Evolutionary conservation across 768 basidiomycete species (phyloP), one percentile per base, ranked within the genome.

Genomic region (Russula olivacea): DNA sequence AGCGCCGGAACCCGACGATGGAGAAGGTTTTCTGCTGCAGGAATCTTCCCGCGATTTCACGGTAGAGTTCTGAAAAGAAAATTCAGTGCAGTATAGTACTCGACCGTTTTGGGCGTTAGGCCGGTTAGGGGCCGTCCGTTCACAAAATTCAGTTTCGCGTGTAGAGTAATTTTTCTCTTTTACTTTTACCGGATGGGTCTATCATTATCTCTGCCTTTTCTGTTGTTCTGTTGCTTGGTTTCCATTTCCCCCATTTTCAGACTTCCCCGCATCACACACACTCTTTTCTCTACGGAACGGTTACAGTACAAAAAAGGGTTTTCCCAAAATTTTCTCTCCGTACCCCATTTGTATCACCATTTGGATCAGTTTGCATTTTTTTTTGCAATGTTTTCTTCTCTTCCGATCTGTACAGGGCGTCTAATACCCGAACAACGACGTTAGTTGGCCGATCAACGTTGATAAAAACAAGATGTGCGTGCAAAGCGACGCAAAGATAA

Each of bases 21-120:
- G 52, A 40, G 70, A 71, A 49, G 73, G 68, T 6, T 68, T 73
- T 14, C 63, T 71, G 30, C 64, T 66, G 12, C 74, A 76, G 59
- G 71, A 74, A 48, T 65, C 62, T 6, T 68, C 71, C 61, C 66
- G 73, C 32, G 75, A 76, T 63, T 76, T 76, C 64, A 67, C 68
- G 12, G 49, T 55, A 9, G 56, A 53, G 52, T 71, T 69, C 43
- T 66, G 32, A 58, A 9, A 19, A 10, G 21, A 32, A 36, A 58
- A 23, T 9, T 30, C 8, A 11, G 10, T n/a, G n/a, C n/a, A n/a
- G n/a, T n/a, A n/a, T n/a, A n/a, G 10, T 14, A 38, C 36, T 14
- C 14, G 36, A 38, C 14, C 14, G 36, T 38, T 9, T 41, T 19
- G 32, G 32, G 36, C n/a, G n/a, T n/a, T n/a, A n/a, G n/a, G n/a